Conservation (phyloP, 768 basidiomycete genomes). For the Auriculariales sp. region DNA sequence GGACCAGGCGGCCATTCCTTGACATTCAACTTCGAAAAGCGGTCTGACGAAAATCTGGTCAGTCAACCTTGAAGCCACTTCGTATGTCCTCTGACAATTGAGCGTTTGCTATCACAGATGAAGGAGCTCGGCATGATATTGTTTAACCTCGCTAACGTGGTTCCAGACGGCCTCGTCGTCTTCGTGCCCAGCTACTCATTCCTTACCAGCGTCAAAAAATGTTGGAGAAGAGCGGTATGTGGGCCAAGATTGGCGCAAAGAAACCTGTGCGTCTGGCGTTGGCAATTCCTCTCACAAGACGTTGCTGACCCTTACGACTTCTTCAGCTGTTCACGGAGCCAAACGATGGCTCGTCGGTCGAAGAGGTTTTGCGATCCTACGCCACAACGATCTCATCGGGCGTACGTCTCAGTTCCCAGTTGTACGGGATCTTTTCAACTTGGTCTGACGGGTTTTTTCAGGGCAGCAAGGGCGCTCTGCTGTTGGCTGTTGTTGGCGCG, state of each 20-base stretch:
- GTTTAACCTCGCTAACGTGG: constrained; percentile 59
- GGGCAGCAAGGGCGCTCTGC: constrained; percentile 41
- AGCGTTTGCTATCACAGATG: constrained; percentile 34
- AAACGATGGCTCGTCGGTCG: constrained; percentile 53
- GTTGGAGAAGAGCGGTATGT: constrained; percentile 44
- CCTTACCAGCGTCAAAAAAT: constrained; percentile 45
- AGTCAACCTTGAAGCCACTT: constrained; percentile 13
- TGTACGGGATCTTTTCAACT: neutral
- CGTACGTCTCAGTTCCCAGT: constrained; percentile 1
- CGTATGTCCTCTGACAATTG: neutral
- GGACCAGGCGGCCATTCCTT: constrained; percentile 63
- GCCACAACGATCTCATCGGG: constrained; percentile 25
- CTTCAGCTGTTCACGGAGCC: constrained; percentile 82
- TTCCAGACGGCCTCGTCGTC: constrained; percentile 82
- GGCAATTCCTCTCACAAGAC: neutral
- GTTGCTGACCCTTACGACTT: neutral
- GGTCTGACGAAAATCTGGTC: constrained; percentile 51
- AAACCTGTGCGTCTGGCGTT: constrained; percentile 45
- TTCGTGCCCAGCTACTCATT: constrained; percentile 91
- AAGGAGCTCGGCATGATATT: constrained; percentile 74
- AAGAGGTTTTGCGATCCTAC: constrained; percentile 62
- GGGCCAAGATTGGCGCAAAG: constrained; percentile 49
- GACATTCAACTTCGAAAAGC: constrained; percentile 69
- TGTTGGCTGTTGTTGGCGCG: constrained; percentile 92
- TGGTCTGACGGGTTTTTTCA: too few relatives aligned